phyloP scores from a whole-genome alignment of 495 filamentous ascomycete species.

The Tuber magnatum region DNA sequence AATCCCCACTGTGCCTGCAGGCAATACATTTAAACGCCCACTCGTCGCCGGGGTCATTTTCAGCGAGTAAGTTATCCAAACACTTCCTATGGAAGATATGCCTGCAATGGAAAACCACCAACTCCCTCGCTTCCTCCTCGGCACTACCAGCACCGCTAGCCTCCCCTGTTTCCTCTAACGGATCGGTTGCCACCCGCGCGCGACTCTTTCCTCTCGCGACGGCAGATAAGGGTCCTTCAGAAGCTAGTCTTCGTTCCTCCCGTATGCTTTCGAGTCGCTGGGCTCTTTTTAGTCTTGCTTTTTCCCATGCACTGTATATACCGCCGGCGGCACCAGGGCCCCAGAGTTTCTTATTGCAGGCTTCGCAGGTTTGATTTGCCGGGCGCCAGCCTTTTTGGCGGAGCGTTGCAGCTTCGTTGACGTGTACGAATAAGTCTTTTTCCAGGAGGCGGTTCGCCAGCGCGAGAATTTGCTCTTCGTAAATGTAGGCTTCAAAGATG shows the following conservation, averaged over 20 bases:
- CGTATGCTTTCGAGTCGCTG: constrained; percentile 38
- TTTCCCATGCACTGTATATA: constrained; percentile 76
- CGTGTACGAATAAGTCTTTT: constrained; percentile 79
- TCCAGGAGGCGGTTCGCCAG: constrained; percentile 83
- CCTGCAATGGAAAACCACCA: constrained; percentile 56
- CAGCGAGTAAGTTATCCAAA: constrained; percentile 51
- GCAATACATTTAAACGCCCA: constrained; percentile 37
- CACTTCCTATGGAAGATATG: constrained; percentile 59
- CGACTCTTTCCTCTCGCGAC: constrained; percentile 38
- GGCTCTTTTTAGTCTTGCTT: constrained; percentile 49
- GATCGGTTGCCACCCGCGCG: constrained; percentile 18
- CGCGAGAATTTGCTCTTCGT: constrained; percentile 77
- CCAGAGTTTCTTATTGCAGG: constrained; percentile 77
- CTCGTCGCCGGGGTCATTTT: constrained; percentile 40
- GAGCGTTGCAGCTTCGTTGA: constrained; percentile 63
- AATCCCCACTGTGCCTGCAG: constrained; percentile 20
- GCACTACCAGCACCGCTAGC: constrained; percentile 24
- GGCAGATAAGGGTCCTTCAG: constrained; percentile 30
- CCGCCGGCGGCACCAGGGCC: constrained; percentile 73
- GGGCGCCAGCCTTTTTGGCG: constrained; percentile 88
- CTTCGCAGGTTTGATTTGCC: constrained; percentile 74
- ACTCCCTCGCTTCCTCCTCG: constrained; percentile 28
- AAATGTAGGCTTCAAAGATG: constrained; percentile 90
- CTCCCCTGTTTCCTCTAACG: constrained; percentile 43
- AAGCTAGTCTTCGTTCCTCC: constrained; percentile 30